These are phyloP conservation scores for Lentinula sp. DNA, from an alignment of 768 basidiomycete species.

Conservation along the genomic window DNA sequence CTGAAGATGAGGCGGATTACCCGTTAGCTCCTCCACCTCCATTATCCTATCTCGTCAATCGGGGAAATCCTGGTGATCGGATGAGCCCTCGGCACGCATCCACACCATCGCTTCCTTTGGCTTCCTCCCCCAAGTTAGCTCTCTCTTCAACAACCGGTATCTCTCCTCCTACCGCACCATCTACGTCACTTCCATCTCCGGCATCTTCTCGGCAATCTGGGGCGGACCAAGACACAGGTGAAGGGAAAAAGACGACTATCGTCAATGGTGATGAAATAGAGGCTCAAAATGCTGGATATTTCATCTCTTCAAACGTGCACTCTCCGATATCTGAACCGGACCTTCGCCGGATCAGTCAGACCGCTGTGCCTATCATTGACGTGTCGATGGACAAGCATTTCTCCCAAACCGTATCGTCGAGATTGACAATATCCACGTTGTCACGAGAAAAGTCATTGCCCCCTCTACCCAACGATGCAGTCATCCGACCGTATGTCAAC, in stretches of 20 bases:
- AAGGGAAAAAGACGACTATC: constrained; percentile 33
- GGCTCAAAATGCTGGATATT: constrained; percentile 25
- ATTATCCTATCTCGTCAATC: constrained; percentile 78
- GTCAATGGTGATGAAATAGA: constrained; percentile 33
- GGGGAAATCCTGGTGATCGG: constrained; percentile 42
- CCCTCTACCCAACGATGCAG: constrained; percentile 57
- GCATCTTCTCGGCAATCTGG: constrained; percentile 64
- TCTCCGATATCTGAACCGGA: constrained; percentile 59
- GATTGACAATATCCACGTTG: constrained; percentile 19
- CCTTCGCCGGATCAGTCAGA: constrained; percentile 40
- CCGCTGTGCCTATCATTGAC: constrained; percentile 3
- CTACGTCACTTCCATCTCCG: constrained; percentile 71
- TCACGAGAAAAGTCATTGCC: constrained; percentile 73
- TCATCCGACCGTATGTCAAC: constrained; percentile 29
- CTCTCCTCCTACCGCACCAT: constrained; percentile 71
- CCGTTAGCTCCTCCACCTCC: constrained; percentile 90
- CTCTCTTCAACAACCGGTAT: constrained; percentile 49
- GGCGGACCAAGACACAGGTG: constrained; percentile 46
- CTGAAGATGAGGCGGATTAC: constrained; percentile 53
- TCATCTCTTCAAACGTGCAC: constrained; percentile 39
- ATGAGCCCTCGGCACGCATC: constrained; percentile 54
- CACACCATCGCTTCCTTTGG: constrained; percentile 62
- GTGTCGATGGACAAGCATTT: constrained; percentile 11
- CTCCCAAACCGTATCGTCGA: constrained; percentile 9
- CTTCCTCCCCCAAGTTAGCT: constrained; percentile 48